Conservation (phyloP, 768 basidiomycete genomes). For the Tylopilus intermedius region DNA sequence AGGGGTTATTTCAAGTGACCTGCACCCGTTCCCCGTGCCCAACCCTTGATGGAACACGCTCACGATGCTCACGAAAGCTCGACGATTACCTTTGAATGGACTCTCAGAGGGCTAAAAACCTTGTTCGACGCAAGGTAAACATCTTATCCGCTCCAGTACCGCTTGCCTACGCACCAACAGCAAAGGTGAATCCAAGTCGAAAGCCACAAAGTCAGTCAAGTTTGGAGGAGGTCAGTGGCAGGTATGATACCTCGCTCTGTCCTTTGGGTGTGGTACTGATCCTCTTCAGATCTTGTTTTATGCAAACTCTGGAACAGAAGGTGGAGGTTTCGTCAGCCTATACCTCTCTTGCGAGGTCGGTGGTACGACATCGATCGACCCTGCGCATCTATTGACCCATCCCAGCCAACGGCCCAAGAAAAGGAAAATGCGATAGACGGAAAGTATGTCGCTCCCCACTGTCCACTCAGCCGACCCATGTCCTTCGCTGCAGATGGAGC, state of each 20-base stretch:
- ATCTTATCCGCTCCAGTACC: too few species aligned
- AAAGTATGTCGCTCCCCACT: constrained; percentile 36
- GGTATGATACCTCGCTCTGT: constrained; percentile 30
- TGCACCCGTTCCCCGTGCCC: too few species aligned
- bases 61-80: constrained; percentile 48
- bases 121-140: constrained; percentile 66
- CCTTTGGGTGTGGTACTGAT: neutral
- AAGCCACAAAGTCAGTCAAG: constrained; percentile 67
- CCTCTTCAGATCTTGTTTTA: constrained; percentile 71
- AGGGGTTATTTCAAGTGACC: neutral
- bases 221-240: constrained; percentile 80
- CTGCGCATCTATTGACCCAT: constrained; percentile 5
- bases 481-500: constrained; percentile 53
- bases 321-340: constrained; percentile 61
- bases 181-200: constrained; percentile 74
- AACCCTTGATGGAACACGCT: constrained; percentile 26
- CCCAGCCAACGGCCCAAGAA: constrained; percentile 73
- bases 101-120: constrained; percentile 59
- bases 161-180: constrained; percentile 24
- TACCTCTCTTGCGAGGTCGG: constrained; percentile 80
- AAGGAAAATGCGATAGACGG: constrained; percentile 61
- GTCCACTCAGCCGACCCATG: neutral
- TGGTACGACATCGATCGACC: neutral
- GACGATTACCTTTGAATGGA: constrained; percentile 72
- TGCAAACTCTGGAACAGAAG: constrained; percentile 68